These are phyloP conservation scores for Amanita jacksonii DNA, from an alignment of 768 basidiomycete species.

Conservation along the genomic window DNA sequence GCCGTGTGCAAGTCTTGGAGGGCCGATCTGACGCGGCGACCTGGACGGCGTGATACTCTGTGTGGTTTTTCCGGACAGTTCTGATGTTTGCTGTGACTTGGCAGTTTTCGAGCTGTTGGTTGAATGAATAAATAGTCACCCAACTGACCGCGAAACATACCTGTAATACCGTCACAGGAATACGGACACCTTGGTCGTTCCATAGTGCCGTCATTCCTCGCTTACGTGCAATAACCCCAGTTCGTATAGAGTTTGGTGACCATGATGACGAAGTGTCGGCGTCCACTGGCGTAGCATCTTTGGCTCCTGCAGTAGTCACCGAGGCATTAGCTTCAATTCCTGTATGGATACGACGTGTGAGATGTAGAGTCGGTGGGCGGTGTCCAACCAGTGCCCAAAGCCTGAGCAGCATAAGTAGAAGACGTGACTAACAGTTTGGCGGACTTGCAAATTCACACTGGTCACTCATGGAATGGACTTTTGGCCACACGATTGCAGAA, in stretches of 20 bases:
- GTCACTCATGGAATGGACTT: constrained; percentile 59
- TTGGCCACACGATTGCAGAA: constrained; percentile 53
- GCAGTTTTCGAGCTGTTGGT: constrained; percentile 67
- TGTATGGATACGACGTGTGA: constrained; percentile 33
- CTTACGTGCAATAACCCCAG: constrained; percentile 90
- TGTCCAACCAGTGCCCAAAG: constrained; percentile 37
- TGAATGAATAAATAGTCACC: constrained; percentile 1
- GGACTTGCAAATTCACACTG: constrained; percentile 18
- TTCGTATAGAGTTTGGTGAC: constrained; percentile 78
- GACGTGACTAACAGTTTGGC: too few species aligned
- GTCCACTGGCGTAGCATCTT: constrained; percentile 16
- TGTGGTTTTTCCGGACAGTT: constrained; percentile 52
- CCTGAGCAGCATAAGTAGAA: constrained; percentile 31
- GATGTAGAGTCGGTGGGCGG: constrained; percentile 20
- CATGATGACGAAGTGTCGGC: constrained; percentile 43
- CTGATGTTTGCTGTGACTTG: constrained; percentile 79
- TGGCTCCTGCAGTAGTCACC: neutral
- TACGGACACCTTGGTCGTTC: constrained; percentile 79
- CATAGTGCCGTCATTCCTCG: constrained; percentile 93
- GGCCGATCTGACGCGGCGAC: constrained; percentile 77
- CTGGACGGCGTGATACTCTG: constrained; percentile 87
- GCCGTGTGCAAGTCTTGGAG: constrained; percentile 59
- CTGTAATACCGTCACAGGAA: constrained; percentile 93
- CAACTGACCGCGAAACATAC: constrained; percentile 30
- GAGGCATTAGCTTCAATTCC: constrained; percentile 21